Evolutionary conservation across 805 yeast species (phyloP), one percentile per base, ranked within the genome.

Genomic region (Suhomyces sp.): DNA sequence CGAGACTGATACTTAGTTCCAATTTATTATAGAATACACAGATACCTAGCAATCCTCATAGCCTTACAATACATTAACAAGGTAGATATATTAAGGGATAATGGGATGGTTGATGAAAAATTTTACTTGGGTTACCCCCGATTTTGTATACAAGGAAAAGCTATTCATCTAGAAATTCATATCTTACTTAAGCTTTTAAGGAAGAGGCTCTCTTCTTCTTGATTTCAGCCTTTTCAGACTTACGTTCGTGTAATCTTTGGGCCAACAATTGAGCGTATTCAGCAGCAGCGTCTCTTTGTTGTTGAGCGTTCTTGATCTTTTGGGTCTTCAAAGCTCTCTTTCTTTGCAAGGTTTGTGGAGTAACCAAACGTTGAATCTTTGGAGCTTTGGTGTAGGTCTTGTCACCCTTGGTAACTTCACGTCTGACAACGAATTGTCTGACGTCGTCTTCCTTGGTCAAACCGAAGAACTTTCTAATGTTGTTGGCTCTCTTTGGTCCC

Each of bases 401-500:
- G 73, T 92, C 97, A 83, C 96, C 96, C 87, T 94, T 96, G 82
- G 87, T 87, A 67, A 94, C 87, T 79, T 93, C 97, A 83, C 99
- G 92, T 85, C 98, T 94, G 75, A 94, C 86, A 69, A 94, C 99
- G 80, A 84, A 94, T 68, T 77, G 71, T 74, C 74, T 57, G 64
- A 88, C 93, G 71, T 89, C 96, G 71, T 88, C 96, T 78, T 88
- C 96, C 84, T 90, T 88, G 81, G 96, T 76, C 72, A 90, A 88
- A 83, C 97, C 98, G 76, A 90, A 94, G 96, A 94, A 94, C 82
- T 94, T 93, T 88, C 98, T 92, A 81, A 94, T 94, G 93, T 93
- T 82, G 96, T 91, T 93, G 75, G 99, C 99, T 88, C 99, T 91
- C 96, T 94, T 94, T 82, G 99, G 99, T 75, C 99, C 99, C 76